phyloP scores from a whole-genome alignment of 306 rosid species.

The Comarum palustre region DNA sequence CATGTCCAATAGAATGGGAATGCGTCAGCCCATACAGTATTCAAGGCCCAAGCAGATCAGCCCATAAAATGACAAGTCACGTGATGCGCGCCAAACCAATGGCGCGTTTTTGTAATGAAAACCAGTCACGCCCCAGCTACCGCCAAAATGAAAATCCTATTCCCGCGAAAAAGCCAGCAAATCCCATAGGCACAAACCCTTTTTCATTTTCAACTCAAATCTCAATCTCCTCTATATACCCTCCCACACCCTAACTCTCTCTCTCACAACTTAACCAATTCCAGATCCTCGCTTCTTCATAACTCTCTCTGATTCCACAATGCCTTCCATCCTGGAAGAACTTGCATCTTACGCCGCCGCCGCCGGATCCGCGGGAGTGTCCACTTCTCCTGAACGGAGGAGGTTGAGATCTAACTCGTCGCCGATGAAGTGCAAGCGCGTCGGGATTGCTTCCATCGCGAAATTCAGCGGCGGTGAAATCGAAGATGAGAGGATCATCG shows the following conservation, averaged over 20 bases:
- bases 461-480: neutral
- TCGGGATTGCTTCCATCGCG: neutral
- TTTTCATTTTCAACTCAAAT: neutral
- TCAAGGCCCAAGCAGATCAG: neutral
- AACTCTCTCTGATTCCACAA: too few species aligned
- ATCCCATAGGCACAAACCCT: neutral
- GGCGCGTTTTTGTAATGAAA: neutral
- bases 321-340: too few species aligned
- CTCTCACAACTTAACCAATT: too few species aligned
- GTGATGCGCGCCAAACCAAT: neutral
- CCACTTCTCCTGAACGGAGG: constrained; percentile 42
- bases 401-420: constrained; percentile 38
- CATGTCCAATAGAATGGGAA: too few species aligned
- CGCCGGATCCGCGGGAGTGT: constrained; percentile 14
- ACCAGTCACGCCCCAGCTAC: too few species aligned
- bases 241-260: neutral
- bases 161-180: neutral
- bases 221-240: neutral
- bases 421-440: constrained; percentile 27
- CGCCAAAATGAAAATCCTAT: neutral
- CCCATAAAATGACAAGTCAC: neutral
- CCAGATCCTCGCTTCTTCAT: too few species aligned
- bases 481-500: constrained; percentile 2
- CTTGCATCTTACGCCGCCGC: too few species aligned
- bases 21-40: too few species aligned